Evolutionary conservation across 2,329 filamentous ascomycete genomes (phyloP), one percentile per base, ranked within the genome.

Genomic region (Trichophyton mentagrophytes): DNA sequence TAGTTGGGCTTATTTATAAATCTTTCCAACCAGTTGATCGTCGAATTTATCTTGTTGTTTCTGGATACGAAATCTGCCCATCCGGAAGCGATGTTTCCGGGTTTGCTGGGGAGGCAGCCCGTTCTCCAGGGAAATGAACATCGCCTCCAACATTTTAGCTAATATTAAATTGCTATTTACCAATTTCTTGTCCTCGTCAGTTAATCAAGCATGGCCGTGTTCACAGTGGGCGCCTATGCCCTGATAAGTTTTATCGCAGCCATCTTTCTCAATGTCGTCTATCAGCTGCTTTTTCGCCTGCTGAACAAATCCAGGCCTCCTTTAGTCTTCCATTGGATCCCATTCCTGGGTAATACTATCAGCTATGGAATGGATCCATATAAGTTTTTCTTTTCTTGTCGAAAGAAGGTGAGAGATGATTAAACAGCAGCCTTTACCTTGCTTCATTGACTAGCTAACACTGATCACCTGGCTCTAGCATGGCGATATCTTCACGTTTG

Each of bases 401-500:
- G 85, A 67, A 79, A 83, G 66, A 93, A 95, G 84, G 88, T 90
- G 69, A 27, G 20, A 13, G 33, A 38, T 13, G 33, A 38, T 13
- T 38, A 13, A 38, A 13, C 33, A 38, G 1, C 9, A 38, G 8
- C 33, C 2, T 38, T 13, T 38, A 38, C 2, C 33, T 3, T 38
- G 2, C 33, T 38, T 38, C 3, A 3, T 38, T 38, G 11, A 38
- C 33, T 13, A 38, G 9, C 33, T 38, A 38, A 38, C 9, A 13
- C 3, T 9, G 33, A 38, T 38, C 33, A 11, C 6, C 11, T 13
- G 40, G 76, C 22, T 57, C 25, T 65, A 90, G 87, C 87, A 92
- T 72, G 90, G 90, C 71, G 88, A 95, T 74, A 84, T 92, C 70
- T 96, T 93, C 73, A 96, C 90, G 33, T 96, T 95, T 70, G 78